Evolutionary conservation across 306 rosid species (phyloP), one percentile per base, ranked within the genome.

Genomic region (Medicago lupulina): DNA sequence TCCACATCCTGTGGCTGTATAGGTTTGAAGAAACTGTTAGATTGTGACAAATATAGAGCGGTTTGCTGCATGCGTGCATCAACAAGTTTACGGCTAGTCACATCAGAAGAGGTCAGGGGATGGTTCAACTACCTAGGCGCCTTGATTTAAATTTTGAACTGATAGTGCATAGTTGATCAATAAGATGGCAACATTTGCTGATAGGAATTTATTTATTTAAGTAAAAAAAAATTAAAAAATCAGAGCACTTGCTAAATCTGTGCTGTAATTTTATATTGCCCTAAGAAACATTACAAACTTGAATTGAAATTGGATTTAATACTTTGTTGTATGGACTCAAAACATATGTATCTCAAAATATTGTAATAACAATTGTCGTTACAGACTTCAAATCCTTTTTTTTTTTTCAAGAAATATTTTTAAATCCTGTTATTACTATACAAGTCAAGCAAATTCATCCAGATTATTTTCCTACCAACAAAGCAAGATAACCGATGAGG

Each of bases 141-240:
- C 59, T 31, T 46, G 1, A 16, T 66, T 43, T 18, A 31, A 36
- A 44, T 44, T 74, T 63, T 71, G 8, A 57, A 25, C 9, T 6
- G 51, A 25, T 40, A 71, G 63, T 4, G 55, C 64, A 40, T 41
- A 23, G 39, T 72, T 64, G 78, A 65, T 25, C 41, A 17, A 19
- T 9, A 31, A n/a, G 21, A 79, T 8, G 31, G 55, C 44, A 66
- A 55, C 44, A 46, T 66, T 73, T 46, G 63, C 70, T 66, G 75
- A 73, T 43, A 46, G n/a, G 53, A 41, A 8, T 5, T 54, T 49
- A 40, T 62, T 73, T 28, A 28, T 28, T 31, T 46, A 46, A 46
- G 16, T 44, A 28, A 28, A 28, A 28, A 28, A 28, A 28, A 0
- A 23, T 23, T 23, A 23, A 34, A 34, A 34, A 34, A 34, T 34